Conservation (phyloP, 495 filamentous ascomycete species). For the Penicillium steckii region DNA sequence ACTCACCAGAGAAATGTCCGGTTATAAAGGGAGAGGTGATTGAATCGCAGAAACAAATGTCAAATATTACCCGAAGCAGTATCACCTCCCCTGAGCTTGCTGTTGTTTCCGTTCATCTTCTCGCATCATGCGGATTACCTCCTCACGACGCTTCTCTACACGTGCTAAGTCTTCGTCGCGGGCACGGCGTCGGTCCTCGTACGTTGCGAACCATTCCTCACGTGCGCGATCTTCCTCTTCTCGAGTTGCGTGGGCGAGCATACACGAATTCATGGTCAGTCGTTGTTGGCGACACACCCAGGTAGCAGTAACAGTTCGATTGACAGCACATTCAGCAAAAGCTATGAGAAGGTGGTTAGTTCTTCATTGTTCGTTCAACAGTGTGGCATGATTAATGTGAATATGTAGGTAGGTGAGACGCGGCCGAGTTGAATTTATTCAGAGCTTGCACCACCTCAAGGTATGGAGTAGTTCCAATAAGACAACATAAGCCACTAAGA, state of each 20-base stretch:
- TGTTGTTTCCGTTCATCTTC: constrained; percentile 45
- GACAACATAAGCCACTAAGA: background rate
- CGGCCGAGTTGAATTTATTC: background rate
- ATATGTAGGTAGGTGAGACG: background rate
- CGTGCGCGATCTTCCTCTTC: constrained; percentile 84
- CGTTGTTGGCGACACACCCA: constrained; percentile 80
- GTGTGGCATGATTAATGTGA: background rate
- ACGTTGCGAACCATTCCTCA: constrained; percentile 86
- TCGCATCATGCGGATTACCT: constrained; percentile 54
- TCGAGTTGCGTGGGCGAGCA: constrained; percentile 79
- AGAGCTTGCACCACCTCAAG: background rate
- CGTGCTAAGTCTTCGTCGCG: constrained; percentile 56
- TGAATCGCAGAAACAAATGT: background rate
- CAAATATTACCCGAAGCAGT: background rate
- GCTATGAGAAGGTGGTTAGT: constrained; percentile 45
- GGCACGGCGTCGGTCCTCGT: constrained; percentile 62
- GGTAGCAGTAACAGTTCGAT: constrained; percentile 79
- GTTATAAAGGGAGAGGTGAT: background rate
- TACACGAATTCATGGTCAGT: constrained; percentile 88
- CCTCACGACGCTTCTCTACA: constrained; percentile 45
- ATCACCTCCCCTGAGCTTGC: constrained; percentile 22
- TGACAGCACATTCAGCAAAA: constrained; percentile 85
- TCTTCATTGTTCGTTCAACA: background rate
- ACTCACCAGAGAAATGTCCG: constrained; percentile 5
- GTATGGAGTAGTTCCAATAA: background rate